A percentile compares a stretch with the other conserved stretches of the same genome.
phyloP scores from a whole-genome alignment of 371 early-diverging fungal genomes.

The Dinochytrium kinnereticum region DNA sequence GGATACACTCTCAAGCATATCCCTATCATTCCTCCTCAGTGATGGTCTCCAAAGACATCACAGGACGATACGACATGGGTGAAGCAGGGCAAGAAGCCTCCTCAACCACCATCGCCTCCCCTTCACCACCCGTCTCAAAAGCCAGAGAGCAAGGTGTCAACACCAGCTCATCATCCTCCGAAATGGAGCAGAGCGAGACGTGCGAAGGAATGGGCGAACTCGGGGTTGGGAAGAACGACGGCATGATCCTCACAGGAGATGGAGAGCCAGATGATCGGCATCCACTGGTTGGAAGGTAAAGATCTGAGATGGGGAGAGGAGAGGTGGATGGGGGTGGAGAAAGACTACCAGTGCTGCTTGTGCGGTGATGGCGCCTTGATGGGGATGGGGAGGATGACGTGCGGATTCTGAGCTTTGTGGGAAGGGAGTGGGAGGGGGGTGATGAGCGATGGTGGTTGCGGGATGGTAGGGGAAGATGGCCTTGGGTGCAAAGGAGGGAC shows the following conservation, averaged over 20 bases:
- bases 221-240: not conserved
- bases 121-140: not conserved
- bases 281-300: not conserved
- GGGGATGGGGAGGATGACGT: not conserved
- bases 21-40: not conserved
- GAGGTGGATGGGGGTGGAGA: not conserved
- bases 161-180: not conserved
- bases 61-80: not conserved
- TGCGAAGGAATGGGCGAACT: not conserved
- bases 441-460: not conserved
- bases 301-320: constrained; percentile 3
- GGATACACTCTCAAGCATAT: too few species aligned
- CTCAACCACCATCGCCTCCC: not conserved
- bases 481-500: not conserved
- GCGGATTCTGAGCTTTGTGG: not conserved
- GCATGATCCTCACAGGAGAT: not conserved
- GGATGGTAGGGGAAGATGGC: not conserved
- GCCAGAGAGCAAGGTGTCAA: not conserved
- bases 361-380: not conserved
- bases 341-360: too few species aligned
- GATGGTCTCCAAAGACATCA: not conserved
- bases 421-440: not conserved
- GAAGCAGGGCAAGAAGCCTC: not conserved
- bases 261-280: not conserved
- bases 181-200: not conserved